Evolutionary conservation across 371 early-diverging fungal genomes (phyloP).

Genomic region (Chytridium lagenaria): DNA sequence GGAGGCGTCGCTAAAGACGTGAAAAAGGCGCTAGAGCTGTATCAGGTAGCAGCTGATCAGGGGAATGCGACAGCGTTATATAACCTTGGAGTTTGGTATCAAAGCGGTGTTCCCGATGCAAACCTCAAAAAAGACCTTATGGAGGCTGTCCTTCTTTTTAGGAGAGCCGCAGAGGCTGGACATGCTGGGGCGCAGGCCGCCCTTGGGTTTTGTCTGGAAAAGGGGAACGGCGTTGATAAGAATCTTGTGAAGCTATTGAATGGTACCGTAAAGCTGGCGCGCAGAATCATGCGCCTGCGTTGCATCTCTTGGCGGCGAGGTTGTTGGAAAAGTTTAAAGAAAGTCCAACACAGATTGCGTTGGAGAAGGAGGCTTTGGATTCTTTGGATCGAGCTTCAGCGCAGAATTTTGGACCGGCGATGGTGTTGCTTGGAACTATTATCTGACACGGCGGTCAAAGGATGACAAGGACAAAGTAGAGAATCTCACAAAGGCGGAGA

Average conservation of each 20-base stretch:
- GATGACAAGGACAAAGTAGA: too few relatives aligned
- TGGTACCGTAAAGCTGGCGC: constrained; percentile 22
- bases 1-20: background rate
- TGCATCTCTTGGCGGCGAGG: constrained; percentile 1
- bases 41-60: constrained; percentile 25
- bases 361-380: background rate
- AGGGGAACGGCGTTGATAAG: constrained; percentile 15
- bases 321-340: background rate
- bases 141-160: background rate
- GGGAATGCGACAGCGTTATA: constrained; percentile 38
- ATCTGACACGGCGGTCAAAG: background rate
- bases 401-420: background rate
- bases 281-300: background rate
- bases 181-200: constrained; percentile 24
- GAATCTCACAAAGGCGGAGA: background rate
- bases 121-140: constrained; percentile 38
- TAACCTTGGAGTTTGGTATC: constrained; percentile 40
- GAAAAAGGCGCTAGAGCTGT: constrained; percentile 36
- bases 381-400: background rate
- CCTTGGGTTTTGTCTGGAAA: constrained; percentile 24
- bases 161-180: constrained; percentile 26
- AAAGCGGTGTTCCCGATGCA: constrained; percentile 43
- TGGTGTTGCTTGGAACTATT: constrained; percentile 7
- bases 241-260: constrained; percentile 10
- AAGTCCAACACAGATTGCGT: too few relatives aligned